Evolutionary conservation across 2,329 filamentous ascomycete genomes (phyloP).

Genomic region (Camillea tinctor): DNA sequence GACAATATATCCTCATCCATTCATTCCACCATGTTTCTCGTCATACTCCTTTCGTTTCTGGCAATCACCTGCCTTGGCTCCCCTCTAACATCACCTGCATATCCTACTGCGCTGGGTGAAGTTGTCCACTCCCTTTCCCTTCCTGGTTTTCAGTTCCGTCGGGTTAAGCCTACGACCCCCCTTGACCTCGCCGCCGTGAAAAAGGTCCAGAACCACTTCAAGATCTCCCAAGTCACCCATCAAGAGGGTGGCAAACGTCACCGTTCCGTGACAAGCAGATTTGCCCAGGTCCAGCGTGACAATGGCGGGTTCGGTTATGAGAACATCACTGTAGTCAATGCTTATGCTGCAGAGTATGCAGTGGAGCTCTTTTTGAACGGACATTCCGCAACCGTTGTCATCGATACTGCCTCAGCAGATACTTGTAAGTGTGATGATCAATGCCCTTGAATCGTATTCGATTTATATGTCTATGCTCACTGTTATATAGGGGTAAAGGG

Average conservation of each 20-base stretch:
- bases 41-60: conserved; percentile 7
- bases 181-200: not conserved
- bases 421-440: conserved; percentile 37
- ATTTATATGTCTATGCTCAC: not conserved
- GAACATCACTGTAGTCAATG: conserved; percentile 34
- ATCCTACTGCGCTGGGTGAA: not conserved
- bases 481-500: conserved; percentile 34
- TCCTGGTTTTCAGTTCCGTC: conserved; percentile 17
- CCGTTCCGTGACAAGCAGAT: conserved; percentile 28
- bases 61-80: conserved; percentile 8
- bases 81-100: not conserved
- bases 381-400: conserved; percentile 33
- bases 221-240: conserved; percentile 10
- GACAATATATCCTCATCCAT: not conserved
- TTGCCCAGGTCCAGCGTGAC: conserved; percentile 30
- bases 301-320: conserved; percentile 27
- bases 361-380: conserved; percentile 28
- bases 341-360: conserved; percentile 34
- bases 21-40: conserved; percentile 3
- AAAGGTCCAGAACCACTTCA: conserved; percentile 12
- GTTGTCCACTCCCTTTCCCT: conserved; percentile 13
- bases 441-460: not conserved
- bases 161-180: conserved; percentile 5
- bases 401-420: conserved; percentile 53
- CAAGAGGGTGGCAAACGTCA: conserved; percentile 1